Conservation (phyloP, 108 stramenopile genomes). For the Skeletonema marinoi region DNA sequence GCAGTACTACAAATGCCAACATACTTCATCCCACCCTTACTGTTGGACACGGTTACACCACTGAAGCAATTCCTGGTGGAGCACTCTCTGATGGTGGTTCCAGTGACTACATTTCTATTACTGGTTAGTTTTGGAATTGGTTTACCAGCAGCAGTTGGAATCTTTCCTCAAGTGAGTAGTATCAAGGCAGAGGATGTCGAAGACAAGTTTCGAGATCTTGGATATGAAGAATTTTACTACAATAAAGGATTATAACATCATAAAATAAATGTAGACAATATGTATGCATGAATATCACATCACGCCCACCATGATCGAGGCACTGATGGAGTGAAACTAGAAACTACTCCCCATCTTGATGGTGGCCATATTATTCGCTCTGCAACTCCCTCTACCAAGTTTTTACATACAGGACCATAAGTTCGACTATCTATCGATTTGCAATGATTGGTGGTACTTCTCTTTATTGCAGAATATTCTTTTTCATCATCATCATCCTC, state of each 20-base stretch:
- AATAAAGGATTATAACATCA: slow-evolving; percentile 59
- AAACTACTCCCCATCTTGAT: slow-evolving; percentile 57
- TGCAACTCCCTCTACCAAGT: slow-evolving; percentile 70
- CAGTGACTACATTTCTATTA: slow-evolving; percentile 70
- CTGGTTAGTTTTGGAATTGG: slow-evolving; percentile 71
- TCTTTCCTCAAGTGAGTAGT: slow-evolving; percentile 73
- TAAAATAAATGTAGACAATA: neutral
- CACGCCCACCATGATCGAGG: slow-evolving; percentile 34
- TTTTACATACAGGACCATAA: slow-evolving; percentile 71
- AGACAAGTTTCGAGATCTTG: slow-evolving; percentile 25
- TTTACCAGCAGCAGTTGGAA: slow-evolving; percentile 67
- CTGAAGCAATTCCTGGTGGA: slow-evolving; percentile 19
- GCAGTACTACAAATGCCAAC: slow-evolving; percentile 49
- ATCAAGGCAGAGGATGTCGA: slow-evolving; percentile 62
- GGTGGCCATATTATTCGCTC: slow-evolving; percentile 83
- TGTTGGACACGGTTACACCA: slow-evolving; percentile 3
- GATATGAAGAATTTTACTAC: slow-evolving; percentile 49
- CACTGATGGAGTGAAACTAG: slow-evolving; percentile 11
- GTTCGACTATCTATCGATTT: slow-evolving; percentile 56
- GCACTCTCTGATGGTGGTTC: slow-evolving; percentile 51
- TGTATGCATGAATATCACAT: neutral
- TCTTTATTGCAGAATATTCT: neutral
- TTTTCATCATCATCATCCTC: neutral
- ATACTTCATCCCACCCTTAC: slow-evolving; percentile 38
- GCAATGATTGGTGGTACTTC: neutral